A percentile compares a stretch with the other conserved stretches of the same genome.
Conservation (phyloP, 768 basidiomycete species). For the Lyophyllum shimeji region DNA sequence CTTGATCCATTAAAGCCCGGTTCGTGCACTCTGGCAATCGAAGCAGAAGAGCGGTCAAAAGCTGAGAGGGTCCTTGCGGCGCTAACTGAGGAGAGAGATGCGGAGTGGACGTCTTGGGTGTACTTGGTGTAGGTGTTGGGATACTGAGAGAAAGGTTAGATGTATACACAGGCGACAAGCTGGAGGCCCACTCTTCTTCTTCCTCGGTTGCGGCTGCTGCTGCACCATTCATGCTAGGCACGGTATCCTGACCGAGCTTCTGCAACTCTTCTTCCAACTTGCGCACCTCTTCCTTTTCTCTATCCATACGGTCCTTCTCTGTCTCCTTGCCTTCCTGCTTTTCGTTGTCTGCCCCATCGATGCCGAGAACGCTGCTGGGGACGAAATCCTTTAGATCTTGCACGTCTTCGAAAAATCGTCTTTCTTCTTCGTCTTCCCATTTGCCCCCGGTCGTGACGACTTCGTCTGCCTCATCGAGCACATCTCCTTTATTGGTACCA, state of each 20-base stretch:
- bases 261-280: slow-evolving; percentile 80
- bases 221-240: slow-evolving; percentile 8
- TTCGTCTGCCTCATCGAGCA: slow-evolving; percentile 56
- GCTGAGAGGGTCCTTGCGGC: slow-evolving; percentile 89
- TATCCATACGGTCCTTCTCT: slow-evolving; percentile 50
- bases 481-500: slow-evolving; percentile 43
- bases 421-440: slow-evolving; percentile 98
- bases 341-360: slow-evolving; percentile 48
- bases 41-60: slow-evolving; percentile 86
- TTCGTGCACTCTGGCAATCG: slow-evolving; percentile 95
- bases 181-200: slow-evolving; percentile 41
- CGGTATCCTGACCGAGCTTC: slow-evolving; percentile 42
- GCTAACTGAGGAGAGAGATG: slow-evolving; percentile 69
- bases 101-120: slow-evolving; percentile 61
- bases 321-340: slow-evolving; percentile 51
- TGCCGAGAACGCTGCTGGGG: slow-evolving; percentile 82
- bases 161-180: slow-evolving; percentile 17
- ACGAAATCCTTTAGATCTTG: slow-evolving; percentile 91
- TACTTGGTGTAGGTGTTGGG: slow-evolving; percentile 66
- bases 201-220: slow-evolving; percentile 25
- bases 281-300: slow-evolving; percentile 67
- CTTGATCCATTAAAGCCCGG: slow-evolving; percentile 85
- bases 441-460: slow-evolving; percentile 64
- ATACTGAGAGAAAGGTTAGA: slow-evolving; percentile 26
- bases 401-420: slow-evolving; percentile 90